Evolutionary conservation across 2,329 filamentous ascomycete species (phyloP), one percentile per base, ranked within the genome.

Genomic region (Lachnellula hyalina): DNA sequence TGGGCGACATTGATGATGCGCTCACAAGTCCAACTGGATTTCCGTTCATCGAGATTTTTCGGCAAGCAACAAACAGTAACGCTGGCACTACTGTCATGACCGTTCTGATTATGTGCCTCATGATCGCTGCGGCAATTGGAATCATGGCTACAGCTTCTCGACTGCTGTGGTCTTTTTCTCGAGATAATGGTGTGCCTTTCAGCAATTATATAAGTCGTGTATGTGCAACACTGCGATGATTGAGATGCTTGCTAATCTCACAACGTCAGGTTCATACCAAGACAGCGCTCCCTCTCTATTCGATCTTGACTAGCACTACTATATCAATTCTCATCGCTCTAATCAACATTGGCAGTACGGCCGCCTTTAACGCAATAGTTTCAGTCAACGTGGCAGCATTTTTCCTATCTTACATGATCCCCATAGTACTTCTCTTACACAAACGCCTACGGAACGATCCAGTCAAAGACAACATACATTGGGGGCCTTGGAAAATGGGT

Each of bases 41-140:
- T 47, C 81, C 83, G 0, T 83, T 83, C 59, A 83, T 86, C 62
- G 73, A 82, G 49, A 75, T 84, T 21, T 83, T 77, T 52, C 71
- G 71, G 49, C 72, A 76, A 49, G 73, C 73, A 3, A 73, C 74
- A 3, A 65, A 71, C 2, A 71, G 68, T 34, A 62, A 70, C 17
- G 67, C 68, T 6, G 74, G 68, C 3, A 67, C 73, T 7, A 73
- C 72, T 21, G 48, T 49, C 15, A 65, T 67, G 61, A 52, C 56
- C 11, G 38, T 51, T 5, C 51, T 63, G n/a, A 49, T 67, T n/a
- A 51, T 66, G 3, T 14, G 59, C 11, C 66, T 21, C 60, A 62
- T 74, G 1, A 61, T 74, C 71, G 55, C 71, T 68, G 7, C 76
- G 48, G 72, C 77, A 7, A 53, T 61, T 32, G 59, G 58, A n/a